phyloP scores from a whole-genome alignment of 345 rosid species.

The Hevea brasiliensis region DNA sequence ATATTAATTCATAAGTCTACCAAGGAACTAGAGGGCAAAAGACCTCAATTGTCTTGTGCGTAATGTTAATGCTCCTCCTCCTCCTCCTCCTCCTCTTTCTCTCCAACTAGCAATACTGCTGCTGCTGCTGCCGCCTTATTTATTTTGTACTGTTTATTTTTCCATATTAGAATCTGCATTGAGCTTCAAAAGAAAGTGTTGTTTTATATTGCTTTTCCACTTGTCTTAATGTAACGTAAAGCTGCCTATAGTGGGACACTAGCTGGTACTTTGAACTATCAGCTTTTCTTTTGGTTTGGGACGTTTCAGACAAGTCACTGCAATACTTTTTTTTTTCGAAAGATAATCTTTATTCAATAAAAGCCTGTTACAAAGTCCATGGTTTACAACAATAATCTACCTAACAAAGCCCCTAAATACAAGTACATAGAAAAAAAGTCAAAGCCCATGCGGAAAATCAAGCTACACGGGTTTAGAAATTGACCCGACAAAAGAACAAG shows the following conservation, averaged over 20 bases:
- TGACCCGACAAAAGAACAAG: too few species aligned
- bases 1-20: slow-evolving; percentile 25
- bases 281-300: slow-evolving; percentile 26
- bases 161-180: slow-evolving; percentile 14
- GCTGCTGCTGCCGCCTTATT: slow-evolving; percentile 19
- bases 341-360: too few species aligned
- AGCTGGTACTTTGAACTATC: slow-evolving; percentile 15
- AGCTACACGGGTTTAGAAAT: too few species aligned
- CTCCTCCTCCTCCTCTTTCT: too few species aligned
- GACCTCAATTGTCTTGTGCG: slow-evolving; percentile 69
- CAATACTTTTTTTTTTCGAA: too few species aligned
- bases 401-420: too few species aligned
- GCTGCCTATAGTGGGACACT: slow-evolving; percentile 20
- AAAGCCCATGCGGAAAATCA: too few species aligned
- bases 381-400: too few species aligned
- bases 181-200: background rate
- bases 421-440: too few species aligned
- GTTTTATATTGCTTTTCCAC: slow-evolving; percentile 1
- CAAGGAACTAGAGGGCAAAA: slow-evolving; percentile 43
- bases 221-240: slow-evolving; percentile 22
- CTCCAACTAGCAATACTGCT: too few species aligned
- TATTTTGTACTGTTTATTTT: slow-evolving; percentile 21
- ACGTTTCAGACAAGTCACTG: slow-evolving; percentile 41
- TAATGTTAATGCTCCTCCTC: slow-evolving; percentile 35
- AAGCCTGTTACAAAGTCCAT: too few species aligned